A percentile compares a stretch with the other conserved stretches of the same genome.
Evolutionary conservation across 495 filamentous ascomycete genomes (phyloP).

Genomic region (Aspergillus ellipticus): DNA sequence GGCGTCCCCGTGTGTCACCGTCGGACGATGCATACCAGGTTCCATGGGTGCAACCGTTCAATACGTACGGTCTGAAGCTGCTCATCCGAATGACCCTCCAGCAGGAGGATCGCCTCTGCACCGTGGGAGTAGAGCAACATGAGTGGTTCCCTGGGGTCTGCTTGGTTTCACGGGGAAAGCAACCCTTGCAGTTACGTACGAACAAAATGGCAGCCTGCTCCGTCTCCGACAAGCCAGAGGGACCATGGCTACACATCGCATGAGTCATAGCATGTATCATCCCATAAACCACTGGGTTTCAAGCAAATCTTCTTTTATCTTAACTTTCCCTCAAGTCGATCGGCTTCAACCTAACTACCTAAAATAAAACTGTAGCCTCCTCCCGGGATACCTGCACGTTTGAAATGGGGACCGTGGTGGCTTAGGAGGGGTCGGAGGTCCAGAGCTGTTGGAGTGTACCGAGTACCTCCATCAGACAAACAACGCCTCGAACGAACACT

Average conservation of each 20-base stretch:
- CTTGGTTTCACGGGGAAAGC: no score
- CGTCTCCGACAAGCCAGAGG: neutral
- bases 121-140: no score
- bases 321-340: neutral
- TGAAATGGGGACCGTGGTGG: slow-evolving; percentile 15
- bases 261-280: neutral
- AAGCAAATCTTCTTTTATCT: neutral
- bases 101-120: no score
- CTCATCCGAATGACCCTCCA: no score
- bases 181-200: no score
- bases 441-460: neutral
- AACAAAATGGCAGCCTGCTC: neutral
- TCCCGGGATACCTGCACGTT: neutral
- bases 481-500: neutral
- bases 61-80: no score
- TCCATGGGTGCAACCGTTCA: no score
- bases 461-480: neutral
- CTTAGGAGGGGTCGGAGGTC: slow-evolving; percentile 7
- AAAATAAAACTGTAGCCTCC: neutral
- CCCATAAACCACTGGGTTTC: neutral
- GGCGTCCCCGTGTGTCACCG: no score
- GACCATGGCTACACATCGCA: neutral
- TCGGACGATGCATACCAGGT: no score
- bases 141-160: no score
- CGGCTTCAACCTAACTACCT: neutral